These are phyloP conservation scores for Nakaseomyces delphensis DNA, from an alignment of 1,139 yeast species.

Conservation along the genomic window DNA sequence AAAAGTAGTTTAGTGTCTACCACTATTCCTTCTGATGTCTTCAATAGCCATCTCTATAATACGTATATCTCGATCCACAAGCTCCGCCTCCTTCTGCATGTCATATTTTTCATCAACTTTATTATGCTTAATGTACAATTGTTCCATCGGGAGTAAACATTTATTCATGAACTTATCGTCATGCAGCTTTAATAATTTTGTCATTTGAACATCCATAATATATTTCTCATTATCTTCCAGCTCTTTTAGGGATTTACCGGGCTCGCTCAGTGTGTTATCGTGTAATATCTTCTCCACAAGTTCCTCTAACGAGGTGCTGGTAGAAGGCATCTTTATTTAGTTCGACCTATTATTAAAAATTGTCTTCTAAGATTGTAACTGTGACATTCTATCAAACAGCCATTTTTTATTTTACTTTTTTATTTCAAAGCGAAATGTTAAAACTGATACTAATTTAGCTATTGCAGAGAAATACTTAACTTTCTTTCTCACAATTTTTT, in stretches of 20 bases:
- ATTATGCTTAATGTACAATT: slow-evolving; percentile 19
- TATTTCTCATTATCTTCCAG: slow-evolving; percentile 24
- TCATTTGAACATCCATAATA: slow-evolving; percentile 25
- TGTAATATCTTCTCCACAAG: slow-evolving; percentile 18
- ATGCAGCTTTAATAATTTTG: slow-evolving; percentile 22
- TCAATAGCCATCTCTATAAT: slow-evolving; percentile 31
- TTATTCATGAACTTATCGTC: slow-evolving; percentile 23
- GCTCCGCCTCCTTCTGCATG: slow-evolving; percentile 27
- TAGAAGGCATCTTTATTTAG: slow-evolving; percentile 6
- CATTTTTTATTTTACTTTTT: no score
- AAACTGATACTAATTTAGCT: no score
- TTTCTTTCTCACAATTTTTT: no score
- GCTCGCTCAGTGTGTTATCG: slow-evolving; percentile 18
- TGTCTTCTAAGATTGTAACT: no score
- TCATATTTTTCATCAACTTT: slow-evolving; percentile 9
- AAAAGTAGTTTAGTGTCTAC: no score
- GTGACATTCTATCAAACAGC: no score
- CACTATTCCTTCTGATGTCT: slow-evolving; percentile 21
- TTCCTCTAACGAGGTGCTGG: slow-evolving; percentile 14
- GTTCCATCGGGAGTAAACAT: slow-evolving; percentile 18
- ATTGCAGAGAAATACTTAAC: no score
- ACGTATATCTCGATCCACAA: slow-evolving; percentile 30
- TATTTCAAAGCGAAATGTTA: no score
- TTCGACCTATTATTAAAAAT: not conserved
- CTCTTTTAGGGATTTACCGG: slow-evolving; percentile 22